Percentiles rank a stretch among this genome's conserved stretches.
Evolutionary conservation across 352 stramenopile species (phyloP).

Genomic region (Phytopythium cucurbitacearum): DNA sequence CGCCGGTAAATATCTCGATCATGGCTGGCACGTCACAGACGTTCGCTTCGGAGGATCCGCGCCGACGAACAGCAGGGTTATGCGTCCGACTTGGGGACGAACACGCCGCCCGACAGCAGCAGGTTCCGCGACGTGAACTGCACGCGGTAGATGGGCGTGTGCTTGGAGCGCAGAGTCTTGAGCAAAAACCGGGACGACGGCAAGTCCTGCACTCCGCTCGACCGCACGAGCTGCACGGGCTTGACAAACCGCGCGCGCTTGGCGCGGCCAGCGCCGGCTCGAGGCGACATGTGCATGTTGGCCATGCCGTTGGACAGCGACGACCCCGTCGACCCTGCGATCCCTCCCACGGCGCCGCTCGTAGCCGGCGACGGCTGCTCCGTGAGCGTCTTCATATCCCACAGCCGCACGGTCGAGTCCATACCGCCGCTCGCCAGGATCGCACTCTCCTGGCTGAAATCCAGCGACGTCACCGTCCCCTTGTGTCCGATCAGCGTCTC

Average conservation of each 20-base stretch:
- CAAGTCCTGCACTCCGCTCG: constrained; percentile 45
- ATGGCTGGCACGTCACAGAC: background rate
- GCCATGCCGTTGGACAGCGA: constrained; percentile 15
- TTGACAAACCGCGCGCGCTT: constrained; percentile 33
- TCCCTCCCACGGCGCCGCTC: too few relatives aligned
- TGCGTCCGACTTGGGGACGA: constrained; percentile 51
- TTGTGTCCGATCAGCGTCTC: constrained; percentile 81
- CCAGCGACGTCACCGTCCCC: constrained; percentile 64
- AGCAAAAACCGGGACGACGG: constrained; percentile 71
- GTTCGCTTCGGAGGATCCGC: background rate
- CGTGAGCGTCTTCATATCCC: constrained; percentile 78
- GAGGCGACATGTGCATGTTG: constrained; percentile 27
- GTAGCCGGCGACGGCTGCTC: constrained; percentile 36
- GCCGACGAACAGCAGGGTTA: constrained; percentile 12
- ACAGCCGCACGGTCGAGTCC: constrained; percentile 77
- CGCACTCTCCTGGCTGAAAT: constrained; percentile 76
- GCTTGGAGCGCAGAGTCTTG: constrained; percentile 82
- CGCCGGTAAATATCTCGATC: background rate
- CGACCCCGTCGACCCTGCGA: constrained; percentile 16
- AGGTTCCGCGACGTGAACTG: constrained; percentile 82
- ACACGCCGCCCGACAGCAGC: constrained; percentile 68
- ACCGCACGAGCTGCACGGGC: constrained; percentile 53
- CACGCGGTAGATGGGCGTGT: constrained; percentile 79
- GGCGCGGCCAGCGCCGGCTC: background rate
- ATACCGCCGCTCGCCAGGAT: constrained; percentile 71